A percentile compares a stretch with the other conserved stretches of the same genome.
These are phyloP conservation scores for Chlorella vulgaris DNA, from an alignment of 139 green algal species.

Conservation along the genomic window DNA sequence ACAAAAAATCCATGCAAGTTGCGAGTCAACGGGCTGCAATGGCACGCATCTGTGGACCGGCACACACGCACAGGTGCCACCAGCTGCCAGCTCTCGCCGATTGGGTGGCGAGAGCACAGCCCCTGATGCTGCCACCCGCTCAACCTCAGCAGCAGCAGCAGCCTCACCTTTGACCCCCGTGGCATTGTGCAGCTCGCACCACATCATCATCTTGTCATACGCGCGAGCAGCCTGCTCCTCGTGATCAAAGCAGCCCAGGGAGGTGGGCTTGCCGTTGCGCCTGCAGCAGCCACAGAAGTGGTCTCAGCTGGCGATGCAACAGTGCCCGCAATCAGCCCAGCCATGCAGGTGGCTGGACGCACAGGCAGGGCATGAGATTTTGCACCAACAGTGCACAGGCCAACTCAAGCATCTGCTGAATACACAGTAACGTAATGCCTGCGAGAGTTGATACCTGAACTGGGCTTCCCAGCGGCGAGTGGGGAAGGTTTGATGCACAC, in stretches of 20 bases:
- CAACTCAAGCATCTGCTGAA: too few relatives aligned
- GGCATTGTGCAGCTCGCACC: constrained; percentile 86
- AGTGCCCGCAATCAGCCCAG: background rate
- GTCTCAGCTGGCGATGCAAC: background rate
- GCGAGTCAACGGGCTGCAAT: background rate
- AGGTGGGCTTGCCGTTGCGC: constrained; percentile 85
- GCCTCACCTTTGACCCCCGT: constrained; percentile 66
- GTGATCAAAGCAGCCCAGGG: constrained; percentile 82
- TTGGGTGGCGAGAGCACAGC: too few relatives aligned
- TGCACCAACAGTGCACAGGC: too few relatives aligned
- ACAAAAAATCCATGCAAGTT: background rate
- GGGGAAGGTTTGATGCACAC: constrained; percentile 92
- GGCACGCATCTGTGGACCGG: too few relatives aligned
- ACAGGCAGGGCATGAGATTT: too few relatives aligned
- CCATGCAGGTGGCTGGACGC: background rate
- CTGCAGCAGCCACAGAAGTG: constrained; percentile 31
- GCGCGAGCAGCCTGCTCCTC: constrained; percentile 87
- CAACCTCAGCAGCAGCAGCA: background rate
- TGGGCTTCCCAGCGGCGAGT: constrained; percentile 91
- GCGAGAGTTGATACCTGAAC: too few relatives aligned
- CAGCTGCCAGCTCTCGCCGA: too few relatives aligned
- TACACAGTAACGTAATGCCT: too few relatives aligned
- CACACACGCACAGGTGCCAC: too few relatives aligned
- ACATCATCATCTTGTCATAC: constrained; percentile 97
- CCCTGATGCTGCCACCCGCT: background rate